Percentiles rank a stretch among this genome's conserved stretches.
Conservation (phyloP, 2,329 filamentous ascomycete genomes). For the Fusarium stilboides region DNA sequence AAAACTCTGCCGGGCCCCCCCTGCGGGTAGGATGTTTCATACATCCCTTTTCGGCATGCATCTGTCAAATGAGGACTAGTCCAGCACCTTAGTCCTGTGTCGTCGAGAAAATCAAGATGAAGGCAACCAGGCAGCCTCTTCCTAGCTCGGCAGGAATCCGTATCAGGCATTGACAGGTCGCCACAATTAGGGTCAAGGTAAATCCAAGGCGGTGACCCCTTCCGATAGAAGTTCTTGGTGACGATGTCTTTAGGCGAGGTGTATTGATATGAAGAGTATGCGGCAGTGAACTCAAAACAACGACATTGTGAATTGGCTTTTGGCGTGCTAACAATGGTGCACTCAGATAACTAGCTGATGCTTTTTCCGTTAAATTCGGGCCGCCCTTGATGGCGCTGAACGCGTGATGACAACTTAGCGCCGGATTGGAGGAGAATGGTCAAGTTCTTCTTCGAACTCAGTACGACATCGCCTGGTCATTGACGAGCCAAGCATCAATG, state of each 20-base stretch:
- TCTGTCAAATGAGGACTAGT: slow-evolving; percentile 41
- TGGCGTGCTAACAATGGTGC: slow-evolving; percentile 1
- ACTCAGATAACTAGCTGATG: slow-evolving; percentile 3
- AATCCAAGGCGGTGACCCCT: slow-evolving; percentile 13
- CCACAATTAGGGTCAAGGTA: slow-evolving; percentile 25
- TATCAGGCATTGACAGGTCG: slow-evolving; percentile 24
- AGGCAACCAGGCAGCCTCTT: slow-evolving; percentile 12
- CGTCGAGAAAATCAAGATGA: slow-evolving; percentile 13
- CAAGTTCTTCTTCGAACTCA: slow-evolving; percentile 16
- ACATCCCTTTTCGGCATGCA: slow-evolving; percentile 40
- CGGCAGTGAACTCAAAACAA: slow-evolving; percentile 20
- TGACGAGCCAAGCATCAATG: slow-evolving; percentile 16
- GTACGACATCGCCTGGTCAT: not conserved
- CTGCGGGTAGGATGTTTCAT: slow-evolving; percentile 46
- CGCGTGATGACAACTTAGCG: slow-evolving; percentile 20
- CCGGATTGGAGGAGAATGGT: slow-evolving; percentile 21
- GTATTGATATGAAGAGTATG: slow-evolving; percentile 7
- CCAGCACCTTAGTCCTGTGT: slow-evolving; percentile 27
- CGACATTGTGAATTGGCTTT: slow-evolving; percentile 12
- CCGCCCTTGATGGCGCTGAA: slow-evolving; percentile 34
- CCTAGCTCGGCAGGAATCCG: slow-evolving; percentile 40
- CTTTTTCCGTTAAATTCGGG: slow-evolving; percentile 27
- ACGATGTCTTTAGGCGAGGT: slow-evolving; percentile 6
- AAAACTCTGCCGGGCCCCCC: slow-evolving; percentile 42
- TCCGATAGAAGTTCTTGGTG: slow-evolving; percentile 15